Evolutionary conservation across 495 filamentous ascomycete genomes (phyloP).

Genomic region (Aspergillus saccharolyticus): DNA sequence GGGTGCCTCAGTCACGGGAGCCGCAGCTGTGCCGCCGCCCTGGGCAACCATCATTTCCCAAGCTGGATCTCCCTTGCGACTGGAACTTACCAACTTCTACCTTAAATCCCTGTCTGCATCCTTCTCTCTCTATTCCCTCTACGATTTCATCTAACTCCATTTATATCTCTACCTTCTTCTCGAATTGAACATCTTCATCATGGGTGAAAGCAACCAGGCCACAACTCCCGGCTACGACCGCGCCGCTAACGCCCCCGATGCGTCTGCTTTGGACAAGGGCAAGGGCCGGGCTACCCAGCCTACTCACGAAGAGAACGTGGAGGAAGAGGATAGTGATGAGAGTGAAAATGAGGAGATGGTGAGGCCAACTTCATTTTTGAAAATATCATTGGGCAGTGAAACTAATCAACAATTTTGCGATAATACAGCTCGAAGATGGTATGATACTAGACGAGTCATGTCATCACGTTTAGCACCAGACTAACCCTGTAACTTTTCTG

Average conservation of each 20-base stretch:
- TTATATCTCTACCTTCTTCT: background rate
- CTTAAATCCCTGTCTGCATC: background rate
- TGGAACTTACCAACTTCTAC: background rate
- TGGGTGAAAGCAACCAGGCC: constrained; percentile 35
- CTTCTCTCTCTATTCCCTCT: background rate
- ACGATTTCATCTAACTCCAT: no score
- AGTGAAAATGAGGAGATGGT: constrained; percentile 61
- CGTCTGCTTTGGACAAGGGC: constrained; percentile 40
- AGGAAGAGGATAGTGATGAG: constrained; percentile 61
- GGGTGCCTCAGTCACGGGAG: background rate
- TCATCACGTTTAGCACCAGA: background rate
- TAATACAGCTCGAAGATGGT: constrained; percentile 37
- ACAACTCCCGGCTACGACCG: constrained; percentile 29
- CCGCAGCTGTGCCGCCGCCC: no score
- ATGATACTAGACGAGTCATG: background rate
- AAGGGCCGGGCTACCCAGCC: constrained; percentile 60
- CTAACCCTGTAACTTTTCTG: constrained; percentile 9
- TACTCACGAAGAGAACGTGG: constrained; percentile 57
- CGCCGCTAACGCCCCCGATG: constrained; percentile 31
- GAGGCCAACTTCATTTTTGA: constrained; percentile 18
- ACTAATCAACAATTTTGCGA: background rate
- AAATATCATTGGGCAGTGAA: background rate
- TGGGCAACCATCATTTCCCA: background rate
- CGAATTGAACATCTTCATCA: constrained; percentile 17
- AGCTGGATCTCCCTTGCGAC: background rate